These are phyloP conservation scores for Pyricularia sp. DNA, from an alignment of 2,329 filamentous ascomycete species.

Conservation along the genomic window DNA sequence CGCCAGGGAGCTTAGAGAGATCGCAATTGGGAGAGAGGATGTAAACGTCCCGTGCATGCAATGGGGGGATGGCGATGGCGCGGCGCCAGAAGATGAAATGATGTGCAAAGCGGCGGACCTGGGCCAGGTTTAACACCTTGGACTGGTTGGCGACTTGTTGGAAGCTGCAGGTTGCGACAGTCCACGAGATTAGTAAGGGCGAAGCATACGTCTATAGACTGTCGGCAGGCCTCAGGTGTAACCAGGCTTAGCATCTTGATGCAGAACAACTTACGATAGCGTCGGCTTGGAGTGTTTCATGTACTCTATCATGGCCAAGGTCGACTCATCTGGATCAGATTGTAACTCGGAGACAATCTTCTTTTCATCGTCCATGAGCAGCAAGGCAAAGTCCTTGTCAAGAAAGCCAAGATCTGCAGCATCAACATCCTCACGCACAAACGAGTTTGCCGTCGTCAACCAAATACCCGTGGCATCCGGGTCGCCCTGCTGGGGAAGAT, in stretches of 20 bases:
- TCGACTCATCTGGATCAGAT: slow-evolving; percentile 65
- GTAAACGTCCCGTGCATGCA: slow-evolving; percentile 85
- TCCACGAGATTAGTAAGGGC: not conserved
- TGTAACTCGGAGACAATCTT: slow-evolving; percentile 67
- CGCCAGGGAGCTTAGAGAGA: slow-evolving; percentile 58
- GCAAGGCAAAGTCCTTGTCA: slow-evolving; percentile 77
- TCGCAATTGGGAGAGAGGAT: slow-evolving; percentile 88
- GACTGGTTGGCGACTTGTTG: slow-evolving; percentile 58
- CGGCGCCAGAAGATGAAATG: slow-evolving; percentile 96
- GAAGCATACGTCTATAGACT: not conserved
- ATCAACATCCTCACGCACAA: slow-evolving; percentile 28
- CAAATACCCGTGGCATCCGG: slow-evolving; percentile 54
- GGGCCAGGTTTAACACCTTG: slow-evolving; percentile 64
- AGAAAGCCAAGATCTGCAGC: slow-evolving; percentile 51
- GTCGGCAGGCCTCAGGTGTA: not conserved
- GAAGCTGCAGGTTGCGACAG: slow-evolving; percentile 27
- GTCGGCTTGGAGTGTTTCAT: slow-evolving; percentile 65
- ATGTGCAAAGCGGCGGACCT: slow-evolving; percentile 79
- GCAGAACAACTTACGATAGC: slow-evolving; percentile 38
- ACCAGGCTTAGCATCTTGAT: not conserved
- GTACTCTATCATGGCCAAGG: slow-evolving; percentile 71
- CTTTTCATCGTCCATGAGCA: slow-evolving; percentile 76
- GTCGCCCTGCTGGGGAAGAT: slow-evolving; percentile 60
- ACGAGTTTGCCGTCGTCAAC: slow-evolving; percentile 77
- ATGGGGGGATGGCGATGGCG: slow-evolving; percentile 80